These are phyloP conservation scores for Heteromeles arbutifolia DNA, from an alignment of 306 rosid species.

Conservation along the genomic window DNA sequence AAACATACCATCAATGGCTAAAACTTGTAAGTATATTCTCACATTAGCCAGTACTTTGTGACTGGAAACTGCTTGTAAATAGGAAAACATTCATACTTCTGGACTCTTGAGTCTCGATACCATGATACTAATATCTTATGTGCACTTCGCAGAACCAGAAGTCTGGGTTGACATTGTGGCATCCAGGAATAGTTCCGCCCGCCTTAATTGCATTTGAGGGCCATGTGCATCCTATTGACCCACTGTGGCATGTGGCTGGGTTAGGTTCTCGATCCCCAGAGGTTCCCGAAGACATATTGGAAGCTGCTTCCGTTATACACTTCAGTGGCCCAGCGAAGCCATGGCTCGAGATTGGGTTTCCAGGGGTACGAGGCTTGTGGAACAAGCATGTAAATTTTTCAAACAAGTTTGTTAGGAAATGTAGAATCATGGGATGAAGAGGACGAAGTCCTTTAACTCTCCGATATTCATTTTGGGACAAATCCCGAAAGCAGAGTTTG, in stretches of 20 bases:
- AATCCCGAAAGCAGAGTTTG: conserved; percentile 29
- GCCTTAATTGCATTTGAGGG: conserved; percentile 71
- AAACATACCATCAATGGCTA: conserved; percentile 64
- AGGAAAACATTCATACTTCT: not conserved
- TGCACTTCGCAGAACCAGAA: conserved; percentile 49
- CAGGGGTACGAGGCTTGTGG: conserved; percentile 76
- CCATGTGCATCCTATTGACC: conserved; percentile 65
- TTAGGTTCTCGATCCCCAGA: conserved; percentile 46
- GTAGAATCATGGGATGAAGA: conserved; percentile 58
- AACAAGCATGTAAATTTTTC: conserved; percentile 61
- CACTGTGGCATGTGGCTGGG: conserved; percentile 55
- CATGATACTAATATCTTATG: not conserved
- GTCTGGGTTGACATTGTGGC: conserved; percentile 54
- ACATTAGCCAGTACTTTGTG: not conserved
- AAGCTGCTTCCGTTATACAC: conserved; percentile 62
- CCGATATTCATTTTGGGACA: conserved; percentile 37
- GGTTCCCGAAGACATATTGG: conserved; percentile 32
- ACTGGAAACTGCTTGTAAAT: not conserved
- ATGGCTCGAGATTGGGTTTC: conserved; percentile 83
- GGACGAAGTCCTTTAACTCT: conserved; percentile 42
- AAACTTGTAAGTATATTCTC: conserved; percentile 51
- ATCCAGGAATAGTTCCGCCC: conserved; percentile 75
- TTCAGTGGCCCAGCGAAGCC: conserved; percentile 97
- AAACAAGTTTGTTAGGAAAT: conserved; percentile 63
- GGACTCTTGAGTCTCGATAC: not conserved